A percentile compares a stretch with the other conserved stretches of the same genome.
These are phyloP conservation scores for Jimgerdemannia flammicorona DNA, from an alignment of 192 early-diverging fungal genomes.

Conservation along the genomic window DNA sequence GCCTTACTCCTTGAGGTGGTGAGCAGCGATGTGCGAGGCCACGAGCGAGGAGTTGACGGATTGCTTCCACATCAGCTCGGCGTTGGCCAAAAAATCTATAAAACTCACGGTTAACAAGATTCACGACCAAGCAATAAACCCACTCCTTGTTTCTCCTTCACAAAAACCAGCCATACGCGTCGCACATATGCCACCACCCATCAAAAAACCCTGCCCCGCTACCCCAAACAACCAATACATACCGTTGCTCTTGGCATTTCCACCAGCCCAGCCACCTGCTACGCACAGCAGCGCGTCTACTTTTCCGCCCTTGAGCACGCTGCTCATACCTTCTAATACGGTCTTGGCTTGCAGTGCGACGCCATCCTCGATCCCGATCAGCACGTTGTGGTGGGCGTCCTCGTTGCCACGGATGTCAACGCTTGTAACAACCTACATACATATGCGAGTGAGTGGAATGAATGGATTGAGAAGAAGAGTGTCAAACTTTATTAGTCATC, in stretches of 20 bases:
- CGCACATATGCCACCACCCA: too few species aligned
- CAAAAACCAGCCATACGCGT: not conserved
- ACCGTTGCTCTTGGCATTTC: constrained; percentile 68
- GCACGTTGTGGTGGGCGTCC: constrained; percentile 71
- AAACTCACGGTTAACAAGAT: not conserved
- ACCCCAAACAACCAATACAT: constrained; percentile 1
- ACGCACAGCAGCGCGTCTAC: constrained; percentile 86
- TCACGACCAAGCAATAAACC: too few species aligned
- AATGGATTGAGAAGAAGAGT: not conserved
- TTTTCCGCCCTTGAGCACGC: constrained; percentile 39
- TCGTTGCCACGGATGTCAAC: constrained; percentile 72
- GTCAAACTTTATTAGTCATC: too few species aligned
- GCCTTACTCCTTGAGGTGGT: constrained; percentile 62
- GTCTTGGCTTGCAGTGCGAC: constrained; percentile 60
- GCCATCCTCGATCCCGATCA: constrained; percentile 40
- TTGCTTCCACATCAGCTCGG: constrained; percentile 78
- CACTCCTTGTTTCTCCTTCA: not conserved
- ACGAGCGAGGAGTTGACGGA: constrained; percentile 80
- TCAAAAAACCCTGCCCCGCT: too few species aligned
- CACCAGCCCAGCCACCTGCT: constrained; percentile 96
- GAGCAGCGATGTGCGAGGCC: constrained; percentile 75
- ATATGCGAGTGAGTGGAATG: constrained; percentile 12
- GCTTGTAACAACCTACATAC: constrained; percentile 56
- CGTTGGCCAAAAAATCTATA: constrained; percentile 62
- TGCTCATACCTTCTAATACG: constrained; percentile 39